These are phyloP conservation scores for Trametes cubensis DNA, from an alignment of 768 basidiomycete genomes.

Conservation along the genomic window DNA sequence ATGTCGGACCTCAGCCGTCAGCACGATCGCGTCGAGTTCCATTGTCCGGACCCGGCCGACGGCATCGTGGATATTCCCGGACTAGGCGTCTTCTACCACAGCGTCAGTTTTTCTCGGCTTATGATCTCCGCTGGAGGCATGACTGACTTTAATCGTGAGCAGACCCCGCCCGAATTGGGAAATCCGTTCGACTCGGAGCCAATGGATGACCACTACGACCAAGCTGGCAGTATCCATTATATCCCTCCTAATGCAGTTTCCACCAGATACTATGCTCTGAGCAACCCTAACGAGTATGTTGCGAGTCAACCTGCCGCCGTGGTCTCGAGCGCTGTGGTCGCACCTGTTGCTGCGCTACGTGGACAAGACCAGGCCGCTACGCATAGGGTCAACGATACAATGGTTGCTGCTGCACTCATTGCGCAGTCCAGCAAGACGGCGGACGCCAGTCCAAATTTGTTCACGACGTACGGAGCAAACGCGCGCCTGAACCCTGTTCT, in stretches of 20 bases:
- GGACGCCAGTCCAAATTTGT: background rate
- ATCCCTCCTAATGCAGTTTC: constrained; percentile 17
- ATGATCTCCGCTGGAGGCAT: no score
- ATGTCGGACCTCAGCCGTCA: background rate
- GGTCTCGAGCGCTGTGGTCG: background rate
- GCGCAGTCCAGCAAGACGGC: background rate
- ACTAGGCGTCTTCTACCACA: background rate
- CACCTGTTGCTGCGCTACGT: background rate
- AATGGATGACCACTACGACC: background rate
- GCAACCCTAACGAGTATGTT: constrained; percentile 14
- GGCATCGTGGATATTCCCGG: background rate
- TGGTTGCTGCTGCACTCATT: background rate
- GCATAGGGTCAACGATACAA: no score
- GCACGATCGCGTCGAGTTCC: background rate
- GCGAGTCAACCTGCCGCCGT: background rate
- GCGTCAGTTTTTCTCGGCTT: no score
- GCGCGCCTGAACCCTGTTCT: constrained; percentile 15
- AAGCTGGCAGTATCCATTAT: constrained; percentile 3
- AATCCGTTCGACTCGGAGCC: background rate
- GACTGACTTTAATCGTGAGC: background rate
- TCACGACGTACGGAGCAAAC: constrained; percentile 1
- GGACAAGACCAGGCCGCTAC: no score
- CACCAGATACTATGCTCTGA: constrained; percentile 17
- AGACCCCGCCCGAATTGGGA: background rate
- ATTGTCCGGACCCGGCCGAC: no score